Evolutionary conservation across 2,329 filamentous ascomycete genomes (phyloP).

Genomic region (Xylariaceae sp.): DNA sequence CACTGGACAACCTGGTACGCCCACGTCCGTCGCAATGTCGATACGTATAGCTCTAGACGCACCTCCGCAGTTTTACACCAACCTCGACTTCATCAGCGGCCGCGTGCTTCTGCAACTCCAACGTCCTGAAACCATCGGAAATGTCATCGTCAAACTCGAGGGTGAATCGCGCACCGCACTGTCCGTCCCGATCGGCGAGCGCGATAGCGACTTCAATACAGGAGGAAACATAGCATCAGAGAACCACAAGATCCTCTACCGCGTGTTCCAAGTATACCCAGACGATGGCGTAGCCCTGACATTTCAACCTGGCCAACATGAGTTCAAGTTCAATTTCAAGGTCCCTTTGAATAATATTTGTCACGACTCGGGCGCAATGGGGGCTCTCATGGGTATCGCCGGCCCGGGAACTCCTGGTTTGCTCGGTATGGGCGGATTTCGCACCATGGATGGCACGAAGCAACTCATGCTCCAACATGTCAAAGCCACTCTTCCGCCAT

Average conservation of each 20-base stretch:
- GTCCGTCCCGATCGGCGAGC: constrained; percentile 42
- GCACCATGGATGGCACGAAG: constrained; percentile 59
- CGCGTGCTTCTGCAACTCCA: constrained; percentile 52
- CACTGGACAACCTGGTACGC: no score
- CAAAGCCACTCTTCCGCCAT: constrained; percentile 82
- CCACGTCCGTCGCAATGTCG: constrained; percentile 45
- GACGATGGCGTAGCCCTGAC: constrained; percentile 41
- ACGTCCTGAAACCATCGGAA: constrained; percentile 66
- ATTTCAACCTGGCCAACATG: constrained; percentile 61
- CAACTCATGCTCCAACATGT: constrained; percentile 66
- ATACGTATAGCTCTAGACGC: constrained; percentile 64
- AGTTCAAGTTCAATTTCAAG: constrained; percentile 76
- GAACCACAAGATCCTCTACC: constrained; percentile 72
- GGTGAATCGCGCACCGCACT: constrained; percentile 71
- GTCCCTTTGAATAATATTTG: constrained; percentile 74
- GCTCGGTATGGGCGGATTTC: constrained; percentile 48
- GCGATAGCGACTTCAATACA: constrained; percentile 33
- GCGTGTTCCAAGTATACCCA: constrained; percentile 68
- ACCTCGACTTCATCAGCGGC: constrained; percentile 69
- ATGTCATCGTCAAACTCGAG: constrained; percentile 78
- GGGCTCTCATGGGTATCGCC: constrained; percentile 49
- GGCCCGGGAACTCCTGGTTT: constrained; percentile 41
- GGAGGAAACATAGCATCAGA: constrained; percentile 46
- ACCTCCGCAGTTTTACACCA: constrained; percentile 70
- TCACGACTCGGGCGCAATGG: constrained; percentile 48